These are phyloP conservation scores for Rhodosporidiobolus odoratus DNA, from an alignment of 768 basidiomycete species.

Conservation along the genomic window DNA sequence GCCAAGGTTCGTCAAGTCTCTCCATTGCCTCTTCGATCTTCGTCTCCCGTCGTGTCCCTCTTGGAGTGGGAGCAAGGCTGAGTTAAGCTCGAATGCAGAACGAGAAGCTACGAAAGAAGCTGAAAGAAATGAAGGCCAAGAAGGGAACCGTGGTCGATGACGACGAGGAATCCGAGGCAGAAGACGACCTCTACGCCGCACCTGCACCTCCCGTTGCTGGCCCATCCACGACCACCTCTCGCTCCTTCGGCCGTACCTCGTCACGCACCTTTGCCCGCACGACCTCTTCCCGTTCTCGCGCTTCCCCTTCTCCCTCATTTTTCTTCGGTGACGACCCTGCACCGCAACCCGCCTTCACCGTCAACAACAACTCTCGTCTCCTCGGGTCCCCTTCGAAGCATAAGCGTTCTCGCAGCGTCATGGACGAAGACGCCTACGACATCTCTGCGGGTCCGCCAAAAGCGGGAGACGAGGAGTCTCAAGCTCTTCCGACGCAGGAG, in stretches of 20 bases:
- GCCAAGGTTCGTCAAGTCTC: not conserved
- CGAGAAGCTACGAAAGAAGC: not conserved
- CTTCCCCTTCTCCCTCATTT: not conserved
- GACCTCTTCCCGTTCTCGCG: not conserved
- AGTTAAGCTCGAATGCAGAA: not conserved
- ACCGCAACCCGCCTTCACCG: not conserved
- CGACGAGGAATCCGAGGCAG: not conserved
- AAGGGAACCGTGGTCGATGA: not conserved
- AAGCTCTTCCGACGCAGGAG: too few species aligned
- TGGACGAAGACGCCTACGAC: slow-evolving; percentile 9
- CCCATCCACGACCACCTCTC: not conserved
- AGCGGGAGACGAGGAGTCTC: too few species aligned
- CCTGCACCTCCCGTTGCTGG: not conserved
- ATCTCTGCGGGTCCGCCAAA: not conserved
- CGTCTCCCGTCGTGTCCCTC: too few species aligned
- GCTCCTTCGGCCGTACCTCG: not conserved
- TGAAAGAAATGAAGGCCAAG: not conserved
- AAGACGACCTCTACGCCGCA: not conserved
- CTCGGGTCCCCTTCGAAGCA: slow-evolving; percentile 1
- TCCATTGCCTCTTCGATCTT: too few species aligned
- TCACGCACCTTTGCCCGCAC: slow-evolving; percentile 2
- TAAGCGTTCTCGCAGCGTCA: not conserved
- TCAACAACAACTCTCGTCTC: slow-evolving; percentile 17
- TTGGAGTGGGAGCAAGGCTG: not conserved
- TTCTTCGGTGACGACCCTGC: not conserved